These are phyloP conservation scores for Millerago galiae DNA, from an alignment of 805 yeast species.

Conservation along the genomic window DNA sequence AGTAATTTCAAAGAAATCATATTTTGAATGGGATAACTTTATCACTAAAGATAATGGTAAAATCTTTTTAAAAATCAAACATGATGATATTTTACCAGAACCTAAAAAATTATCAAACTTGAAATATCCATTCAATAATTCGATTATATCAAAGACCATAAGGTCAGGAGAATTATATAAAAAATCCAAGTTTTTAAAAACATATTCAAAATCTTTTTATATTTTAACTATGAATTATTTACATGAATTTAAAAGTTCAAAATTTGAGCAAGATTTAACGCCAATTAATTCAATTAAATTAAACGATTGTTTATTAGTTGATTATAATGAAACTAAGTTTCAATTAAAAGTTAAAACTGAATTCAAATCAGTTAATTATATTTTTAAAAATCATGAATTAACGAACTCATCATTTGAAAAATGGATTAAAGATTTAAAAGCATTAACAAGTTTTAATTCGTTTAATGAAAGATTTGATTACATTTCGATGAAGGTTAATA, in stretches of 20 bases:
- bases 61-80: conserved; percentile 27
- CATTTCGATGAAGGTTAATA: not conserved
- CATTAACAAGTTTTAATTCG: conserved; percentile 38
- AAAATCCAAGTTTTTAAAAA: conserved; percentile 82
- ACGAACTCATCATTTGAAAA: conserved; percentile 69
- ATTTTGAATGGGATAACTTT: conserved; percentile 84
- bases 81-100: conserved; percentile 48
- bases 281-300: conserved; percentile 78
- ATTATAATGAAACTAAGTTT: conserved; percentile 66
- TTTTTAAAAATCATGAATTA: conserved; percentile 60
- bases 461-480: conserved; percentile 16
- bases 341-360: conserved; percentile 32
- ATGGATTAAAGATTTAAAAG: conserved; percentile 64
- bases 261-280: conserved; percentile 58
- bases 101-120: conserved; percentile 54
- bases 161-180: conserved; percentile 79
- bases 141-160: conserved; percentile 59
- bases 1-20: conserved; percentile 65
- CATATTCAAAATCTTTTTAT: conserved; percentile 81
- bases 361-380: conserved; percentile 61
- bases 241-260: conserved; percentile 82
- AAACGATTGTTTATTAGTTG: conserved; percentile 73
- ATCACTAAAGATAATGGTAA: conserved; percentile 63
- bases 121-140: conserved; percentile 57
- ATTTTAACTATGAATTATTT: conserved; percentile 80